phyloP scores from a whole-genome alignment of 495 filamentous ascomycete genomes.

The Penicillium flavigenum region DNA sequence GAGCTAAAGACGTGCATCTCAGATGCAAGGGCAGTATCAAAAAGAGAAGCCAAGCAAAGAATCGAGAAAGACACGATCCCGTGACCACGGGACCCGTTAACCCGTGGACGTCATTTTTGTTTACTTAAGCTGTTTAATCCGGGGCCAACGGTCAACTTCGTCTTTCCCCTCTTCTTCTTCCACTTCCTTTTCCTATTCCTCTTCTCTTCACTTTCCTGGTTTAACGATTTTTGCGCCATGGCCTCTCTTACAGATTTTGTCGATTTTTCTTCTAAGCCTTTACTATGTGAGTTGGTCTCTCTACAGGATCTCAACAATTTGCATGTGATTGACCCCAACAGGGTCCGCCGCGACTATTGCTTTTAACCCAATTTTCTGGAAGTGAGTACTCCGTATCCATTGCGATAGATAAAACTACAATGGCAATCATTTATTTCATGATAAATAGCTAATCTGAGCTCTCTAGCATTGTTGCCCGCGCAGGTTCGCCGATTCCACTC shows the following conservation, averaged over 20 bases:
- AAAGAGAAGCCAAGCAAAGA: not conserved
- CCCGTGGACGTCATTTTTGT: conserved; percentile 28
- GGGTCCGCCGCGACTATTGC: conserved; percentile 51
- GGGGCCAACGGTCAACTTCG: conserved; percentile 1
- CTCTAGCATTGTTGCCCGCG: conserved; percentile 47
- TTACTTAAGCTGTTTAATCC: conserved; percentile 30
- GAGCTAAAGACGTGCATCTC: not conserved
- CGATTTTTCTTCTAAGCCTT: conserved; percentile 45
- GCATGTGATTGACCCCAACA: conserved; percentile 42
- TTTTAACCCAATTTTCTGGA: conserved; percentile 60
- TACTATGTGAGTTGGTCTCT: conserved; percentile 40
- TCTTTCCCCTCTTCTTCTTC: conserved; percentile 4
- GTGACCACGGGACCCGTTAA: conserved; percentile 12
- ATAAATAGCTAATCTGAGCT: conserved; percentile 2
- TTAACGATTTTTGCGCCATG: conserved; percentile 28
- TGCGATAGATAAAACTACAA: not conserved
- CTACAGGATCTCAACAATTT: conserved; percentile 24
- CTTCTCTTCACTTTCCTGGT: conserved; percentile 15
- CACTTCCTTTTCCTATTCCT: conserved; percentile 13
- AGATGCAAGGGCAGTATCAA: conserved; percentile 3
- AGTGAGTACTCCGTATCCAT: conserved; percentile 37
- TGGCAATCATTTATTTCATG: not conserved
- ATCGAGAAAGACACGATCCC: conserved; percentile 17
- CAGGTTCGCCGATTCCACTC: conserved; percentile 36
- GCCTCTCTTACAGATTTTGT: conserved; percentile 41